Conservation (phyloP, 108 stramenopile species). For the Cyclotella distinguenda region DNA sequence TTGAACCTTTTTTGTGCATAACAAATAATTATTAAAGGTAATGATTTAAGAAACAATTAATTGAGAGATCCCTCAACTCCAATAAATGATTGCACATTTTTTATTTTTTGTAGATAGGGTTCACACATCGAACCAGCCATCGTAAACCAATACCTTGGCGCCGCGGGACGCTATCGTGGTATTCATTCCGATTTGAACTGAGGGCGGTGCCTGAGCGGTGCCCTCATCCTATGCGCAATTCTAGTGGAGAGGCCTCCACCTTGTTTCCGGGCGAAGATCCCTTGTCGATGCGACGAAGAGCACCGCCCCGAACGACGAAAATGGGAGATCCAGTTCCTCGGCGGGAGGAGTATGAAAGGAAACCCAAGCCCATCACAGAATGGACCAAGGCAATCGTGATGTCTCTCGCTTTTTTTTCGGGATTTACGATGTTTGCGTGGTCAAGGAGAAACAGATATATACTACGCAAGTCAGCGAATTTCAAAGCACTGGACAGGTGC, state of each 20-base stretch:
- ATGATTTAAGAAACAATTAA: no score
- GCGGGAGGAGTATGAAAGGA: neutral
- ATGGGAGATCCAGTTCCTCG: slow-evolving; percentile 4
- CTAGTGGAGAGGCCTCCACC: neutral
- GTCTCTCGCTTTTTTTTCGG: neutral
- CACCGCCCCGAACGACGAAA: neutral
- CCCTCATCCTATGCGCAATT: no score
- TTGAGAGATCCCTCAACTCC: no score
- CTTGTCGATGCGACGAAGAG: slow-evolving; percentile 7
- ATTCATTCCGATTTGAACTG: no score
- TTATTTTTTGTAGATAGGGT: no score
- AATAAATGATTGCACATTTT: no score
- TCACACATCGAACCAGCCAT: no score
- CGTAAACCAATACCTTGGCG: no score
- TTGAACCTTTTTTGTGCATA: no score
- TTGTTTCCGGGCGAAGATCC: neutral
- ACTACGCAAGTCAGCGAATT: slow-evolving; percentile 6
- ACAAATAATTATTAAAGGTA: no score
- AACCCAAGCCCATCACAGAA: slow-evolving; percentile 12
- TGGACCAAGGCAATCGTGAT: slow-evolving; percentile 22
- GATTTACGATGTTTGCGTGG: slow-evolving; percentile 9
- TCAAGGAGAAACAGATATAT: neutral
- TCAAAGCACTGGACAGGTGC: slow-evolving; percentile 5
- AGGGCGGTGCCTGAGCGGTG: no score
- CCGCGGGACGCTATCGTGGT: no score